Evolutionary conservation across 2,329 filamentous ascomycete genomes (phyloP).

Genomic region (Daldinia eschscholtzii): DNA sequence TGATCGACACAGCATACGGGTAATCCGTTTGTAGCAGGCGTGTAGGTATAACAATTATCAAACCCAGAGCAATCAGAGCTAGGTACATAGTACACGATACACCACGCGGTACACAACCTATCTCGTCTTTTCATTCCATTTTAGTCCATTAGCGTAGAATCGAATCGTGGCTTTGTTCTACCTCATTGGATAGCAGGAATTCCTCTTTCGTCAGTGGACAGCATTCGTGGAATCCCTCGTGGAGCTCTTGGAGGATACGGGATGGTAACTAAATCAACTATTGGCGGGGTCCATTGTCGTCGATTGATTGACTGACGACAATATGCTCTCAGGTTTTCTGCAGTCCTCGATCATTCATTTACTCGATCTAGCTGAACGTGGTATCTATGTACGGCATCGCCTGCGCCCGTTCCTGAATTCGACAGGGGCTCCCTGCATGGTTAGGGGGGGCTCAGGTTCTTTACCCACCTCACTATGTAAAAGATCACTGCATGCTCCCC

Average conservation of each 20-base stretch:
- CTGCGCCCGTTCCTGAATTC: constrained; percentile 8
- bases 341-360: constrained; percentile 2
- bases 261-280: background rate
- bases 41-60: background rate
- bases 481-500: constrained; percentile 31
- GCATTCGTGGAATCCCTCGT: constrained; percentile 25
- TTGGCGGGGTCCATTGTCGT: constrained; percentile 23
- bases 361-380: constrained; percentile 6
- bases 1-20: constrained; percentile 20
- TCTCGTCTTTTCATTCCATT: constrained; percentile 6
- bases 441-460: background rate
- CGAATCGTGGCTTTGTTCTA: constrained; percentile 12
- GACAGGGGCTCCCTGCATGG: constrained; percentile 17
- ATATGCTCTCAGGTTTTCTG: background rate
- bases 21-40: constrained; percentile 4
- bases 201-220: constrained; percentile 30
- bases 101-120: background rate
- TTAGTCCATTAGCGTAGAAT: constrained; percentile 13
- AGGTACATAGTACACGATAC: background rate
- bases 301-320: constrained; percentile 22
- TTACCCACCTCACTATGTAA: constrained; percentile 20
- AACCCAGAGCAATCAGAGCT: background rate
- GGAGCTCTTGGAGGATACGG: constrained; percentile 1
- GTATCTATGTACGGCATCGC: constrained; percentile 8
- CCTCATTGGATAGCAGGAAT: constrained; percentile 14